A percentile compares a stretch with the other conserved stretches of the same genome.
phyloP scores from a whole-genome alignment of 331 rosid genomes.

The Prunus yedoensis region DNA sequence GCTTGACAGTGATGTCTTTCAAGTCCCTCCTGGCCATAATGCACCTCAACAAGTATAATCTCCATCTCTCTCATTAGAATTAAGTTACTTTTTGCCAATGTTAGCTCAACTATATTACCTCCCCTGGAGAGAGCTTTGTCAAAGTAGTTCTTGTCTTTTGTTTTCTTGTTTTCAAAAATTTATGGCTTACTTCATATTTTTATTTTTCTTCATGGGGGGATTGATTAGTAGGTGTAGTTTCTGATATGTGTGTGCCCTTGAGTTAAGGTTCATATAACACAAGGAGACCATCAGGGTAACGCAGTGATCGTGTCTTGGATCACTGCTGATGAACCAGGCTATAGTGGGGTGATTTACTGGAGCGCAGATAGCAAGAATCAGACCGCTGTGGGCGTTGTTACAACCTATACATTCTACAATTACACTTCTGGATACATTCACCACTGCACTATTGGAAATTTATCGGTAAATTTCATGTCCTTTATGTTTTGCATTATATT shows the following conservation, averaged over 20 bases:
- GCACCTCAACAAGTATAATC: constrained; percentile 72
- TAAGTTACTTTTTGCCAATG: not conserved
- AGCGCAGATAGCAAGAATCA: constrained; percentile 17
- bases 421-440: constrained; percentile 66
- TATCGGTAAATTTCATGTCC: constrained; percentile 28
- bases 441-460: constrained; percentile 33
- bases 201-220: not conserved
- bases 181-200: not conserved
- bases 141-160: not conserved
- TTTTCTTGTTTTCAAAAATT: not conserved
- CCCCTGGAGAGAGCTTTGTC: too few relatives aligned
- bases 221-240: constrained; percentile 9
- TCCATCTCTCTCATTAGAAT: not conserved
- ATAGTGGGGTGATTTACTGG: constrained; percentile 54
- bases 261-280: constrained; percentile 79
- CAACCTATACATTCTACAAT: constrained; percentile 44
- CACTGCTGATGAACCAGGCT: constrained; percentile 42
- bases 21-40: constrained; percentile 60
- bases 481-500: not conserved
- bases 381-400: constrained; percentile 13
- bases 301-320: constrained; percentile 80
- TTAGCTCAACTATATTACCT: too few relatives aligned
- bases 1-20: constrained; percentile 66
- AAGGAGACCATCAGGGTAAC: constrained; percentile 72
- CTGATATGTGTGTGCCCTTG: constrained; percentile 18